Conservation (phyloP, 441 rosid species). For the Adansonia madagascariensis region DNA sequence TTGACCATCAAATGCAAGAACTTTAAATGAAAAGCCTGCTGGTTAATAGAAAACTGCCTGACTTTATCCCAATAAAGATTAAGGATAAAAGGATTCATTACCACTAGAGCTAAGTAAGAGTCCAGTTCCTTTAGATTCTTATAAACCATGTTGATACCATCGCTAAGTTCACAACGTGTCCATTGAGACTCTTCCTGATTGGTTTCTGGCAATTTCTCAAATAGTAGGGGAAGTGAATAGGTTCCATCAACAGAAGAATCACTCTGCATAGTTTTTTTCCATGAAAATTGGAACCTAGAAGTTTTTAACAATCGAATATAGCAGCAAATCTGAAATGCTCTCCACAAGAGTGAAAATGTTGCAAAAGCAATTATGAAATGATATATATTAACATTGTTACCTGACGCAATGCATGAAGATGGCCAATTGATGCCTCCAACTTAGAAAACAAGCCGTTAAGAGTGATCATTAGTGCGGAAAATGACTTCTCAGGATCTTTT, state of each 20-base stretch:
- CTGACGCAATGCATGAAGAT: slow-evolving; percentile 63
- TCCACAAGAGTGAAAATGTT: background rate
- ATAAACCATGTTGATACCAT: slow-evolving; percentile 66
- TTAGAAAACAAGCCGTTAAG: slow-evolving; percentile 58
- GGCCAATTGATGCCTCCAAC: slow-evolving; percentile 71
- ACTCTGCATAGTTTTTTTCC: slow-evolving; percentile 48
- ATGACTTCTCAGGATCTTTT: slow-evolving; percentile 66
- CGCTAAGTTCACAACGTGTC: slow-evolving; percentile 73
- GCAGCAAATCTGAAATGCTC: slow-evolving; percentile 14
- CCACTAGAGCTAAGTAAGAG: slow-evolving; percentile 63
- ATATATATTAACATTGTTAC: slow-evolving; percentile 38
- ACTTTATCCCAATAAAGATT: background rate
- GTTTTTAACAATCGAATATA: slow-evolving; percentile 20
- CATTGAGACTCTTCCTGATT: slow-evolving; percentile 71
- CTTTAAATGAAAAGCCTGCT: slow-evolving; percentile 11
- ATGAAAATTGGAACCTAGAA: slow-evolving; percentile 23
- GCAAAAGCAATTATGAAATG: background rate
- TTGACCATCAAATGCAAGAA: slow-evolving; percentile 19
- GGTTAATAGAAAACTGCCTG: slow-evolving; percentile 15
- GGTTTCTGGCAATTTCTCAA: slow-evolving; percentile 68
- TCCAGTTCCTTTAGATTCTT: slow-evolving; percentile 72
- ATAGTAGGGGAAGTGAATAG: slow-evolving; percentile 59
- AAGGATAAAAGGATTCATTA: slow-evolving; percentile 37
- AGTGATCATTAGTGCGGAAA: slow-evolving; percentile 54
- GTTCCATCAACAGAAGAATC: slow-evolving; percentile 68